phyloP scores from a whole-genome alignment of 495 filamentous ascomycete genomes.

The Pyrenopolyporus hunteri region DNA sequence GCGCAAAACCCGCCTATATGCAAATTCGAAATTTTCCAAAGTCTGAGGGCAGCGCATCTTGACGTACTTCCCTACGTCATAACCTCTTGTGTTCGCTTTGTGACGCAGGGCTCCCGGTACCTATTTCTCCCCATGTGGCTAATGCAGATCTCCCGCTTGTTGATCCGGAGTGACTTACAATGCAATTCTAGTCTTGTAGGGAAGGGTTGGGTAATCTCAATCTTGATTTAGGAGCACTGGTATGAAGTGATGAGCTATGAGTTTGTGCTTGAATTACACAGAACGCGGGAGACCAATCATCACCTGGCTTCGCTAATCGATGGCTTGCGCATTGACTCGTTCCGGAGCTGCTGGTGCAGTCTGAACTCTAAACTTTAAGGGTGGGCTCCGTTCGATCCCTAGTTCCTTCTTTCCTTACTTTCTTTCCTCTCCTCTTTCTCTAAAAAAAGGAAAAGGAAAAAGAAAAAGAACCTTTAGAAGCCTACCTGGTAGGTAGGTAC shows the following conservation, averaged over 20 bases:
- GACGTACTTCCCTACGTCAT: constrained; percentile 38
- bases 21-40: constrained; percentile 9
- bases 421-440: too few species aligned
- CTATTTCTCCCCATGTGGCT: constrained; percentile 14
- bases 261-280: constrained; percentile 10
- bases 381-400: too few species aligned
- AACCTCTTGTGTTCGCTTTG: constrained; percentile 5
- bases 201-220: constrained; percentile 1
- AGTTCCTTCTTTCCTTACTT: too few species aligned
- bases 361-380: not conserved
- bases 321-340: constrained; percentile 10
- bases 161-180: constrained; percentile 20
- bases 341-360: not conserved
- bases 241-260: constrained; percentile 4
- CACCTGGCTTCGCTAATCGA: not conserved
- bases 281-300: constrained; percentile 2
- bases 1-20: not conserved
- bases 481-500: too few species aligned
- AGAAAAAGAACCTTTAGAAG: too few species aligned
- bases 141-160: constrained; percentile 26
- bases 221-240: not conserved
- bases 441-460: too few species aligned
- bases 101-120: constrained; percentile 24
- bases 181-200: constrained; percentile 9
- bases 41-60: constrained; percentile 24